Conservation (phyloP, 805 yeast species). For the Kazachstania kunashirensis region DNA sequence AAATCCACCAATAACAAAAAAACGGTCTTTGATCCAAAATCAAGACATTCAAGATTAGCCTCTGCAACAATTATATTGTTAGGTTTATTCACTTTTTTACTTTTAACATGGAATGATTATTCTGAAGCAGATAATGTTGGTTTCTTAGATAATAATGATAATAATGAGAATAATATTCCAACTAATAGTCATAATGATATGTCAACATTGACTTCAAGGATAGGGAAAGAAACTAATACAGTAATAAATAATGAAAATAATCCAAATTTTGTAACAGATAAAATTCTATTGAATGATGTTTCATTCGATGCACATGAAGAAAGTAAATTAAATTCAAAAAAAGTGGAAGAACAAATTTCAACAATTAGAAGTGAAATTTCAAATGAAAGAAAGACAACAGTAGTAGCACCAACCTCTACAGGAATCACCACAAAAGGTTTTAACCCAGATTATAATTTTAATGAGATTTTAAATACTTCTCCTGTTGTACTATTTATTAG, state of each 20-base stretch:
- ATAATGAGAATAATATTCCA: too few relatives aligned
- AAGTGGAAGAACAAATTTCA: conserved; percentile 13
- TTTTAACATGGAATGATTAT: conserved; percentile 11
- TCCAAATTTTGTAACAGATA: too few relatives aligned
- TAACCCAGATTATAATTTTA: conserved; percentile 23
- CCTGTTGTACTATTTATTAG: conserved; percentile 54
- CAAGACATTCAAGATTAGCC: conserved; percentile 5
- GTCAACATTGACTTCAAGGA: too few relatives aligned
- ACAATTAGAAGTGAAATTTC: conserved; percentile 11
- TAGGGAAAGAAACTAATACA: too few relatives aligned
- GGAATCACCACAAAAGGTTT: not conserved
- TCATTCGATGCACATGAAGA: conserved; percentile 6
- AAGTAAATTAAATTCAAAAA: conserved; percentile 7
- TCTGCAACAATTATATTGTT: conserved; percentile 7
- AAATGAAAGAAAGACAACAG: conserved; percentile 1
- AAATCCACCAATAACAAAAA: not conserved
- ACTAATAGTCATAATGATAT: too few relatives aligned
- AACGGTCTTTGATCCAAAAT: not conserved
- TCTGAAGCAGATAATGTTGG: conserved; percentile 3
- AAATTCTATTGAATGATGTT: too few relatives aligned
- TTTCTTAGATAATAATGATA: too few relatives aligned
- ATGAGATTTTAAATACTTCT: conserved; percentile 46
- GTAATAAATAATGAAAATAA: too few relatives aligned
- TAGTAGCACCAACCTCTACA: not conserved
- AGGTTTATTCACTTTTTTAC: conserved; percentile 7